Conservation (phyloP, 2,329 filamentous ascomycete species). For the Zymoseptoria brevis region DNA sequence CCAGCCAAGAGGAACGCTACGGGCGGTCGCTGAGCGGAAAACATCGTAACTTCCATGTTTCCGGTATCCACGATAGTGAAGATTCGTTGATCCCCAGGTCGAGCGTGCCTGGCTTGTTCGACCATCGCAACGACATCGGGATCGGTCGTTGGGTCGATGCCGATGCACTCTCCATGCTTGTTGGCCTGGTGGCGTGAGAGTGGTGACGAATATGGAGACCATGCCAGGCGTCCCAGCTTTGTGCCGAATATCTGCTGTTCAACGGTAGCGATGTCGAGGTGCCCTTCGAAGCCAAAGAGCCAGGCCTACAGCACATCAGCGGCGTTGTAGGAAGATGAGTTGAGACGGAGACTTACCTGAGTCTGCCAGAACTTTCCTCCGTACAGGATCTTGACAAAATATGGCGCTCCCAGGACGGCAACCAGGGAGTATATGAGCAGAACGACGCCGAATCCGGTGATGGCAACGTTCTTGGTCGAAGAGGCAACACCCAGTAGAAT, state of each 20-base stretch:
- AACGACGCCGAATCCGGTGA: not conserved
- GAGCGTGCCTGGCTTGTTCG: constrained; percentile 1
- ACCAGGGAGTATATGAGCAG: constrained; percentile 22
- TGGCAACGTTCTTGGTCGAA: not conserved
- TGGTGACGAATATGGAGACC: constrained; percentile 18
- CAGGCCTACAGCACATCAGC: constrained; percentile 22
- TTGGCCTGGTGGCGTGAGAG: constrained; percentile 5
- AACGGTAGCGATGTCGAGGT: constrained; percentile 33
- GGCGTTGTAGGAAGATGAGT: not conserved
- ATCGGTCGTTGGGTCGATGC: constrained; percentile 7
- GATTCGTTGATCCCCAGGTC: constrained; percentile 2
- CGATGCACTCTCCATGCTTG: constrained; percentile 6
- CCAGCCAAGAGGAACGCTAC: constrained; percentile 6
- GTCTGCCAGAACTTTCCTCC: constrained; percentile 34
- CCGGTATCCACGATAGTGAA: constrained; percentile 7
- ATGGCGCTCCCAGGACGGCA: constrained; percentile 28
- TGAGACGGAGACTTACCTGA: constrained; percentile 16
- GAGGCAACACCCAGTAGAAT: constrained; percentile 1
- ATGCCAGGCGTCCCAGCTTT: constrained; percentile 30
- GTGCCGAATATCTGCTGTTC: constrained; percentile 35
- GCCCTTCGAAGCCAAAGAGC: constrained; percentile 39
- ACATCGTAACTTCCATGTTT: constrained; percentile 8
- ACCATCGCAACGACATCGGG: not conserved
- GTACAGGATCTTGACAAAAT: constrained; percentile 32
- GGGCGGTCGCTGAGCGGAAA: constrained; percentile 3